phyloP scores from a whole-genome alignment of 345 rosid genomes.

The Eucalyptus virginea region DNA sequence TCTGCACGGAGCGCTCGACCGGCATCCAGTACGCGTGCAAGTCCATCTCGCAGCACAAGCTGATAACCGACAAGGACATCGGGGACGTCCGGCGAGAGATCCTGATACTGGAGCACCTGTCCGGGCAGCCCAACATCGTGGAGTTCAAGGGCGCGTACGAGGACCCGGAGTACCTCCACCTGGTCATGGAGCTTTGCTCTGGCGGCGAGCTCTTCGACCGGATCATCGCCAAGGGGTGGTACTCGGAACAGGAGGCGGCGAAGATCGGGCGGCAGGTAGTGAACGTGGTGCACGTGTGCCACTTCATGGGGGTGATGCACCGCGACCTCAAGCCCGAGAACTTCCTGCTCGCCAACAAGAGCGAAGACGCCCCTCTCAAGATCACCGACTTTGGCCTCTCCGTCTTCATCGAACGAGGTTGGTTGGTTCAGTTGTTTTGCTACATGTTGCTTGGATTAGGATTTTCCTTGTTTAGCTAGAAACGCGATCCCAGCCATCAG shows the following conservation, averaged over 20 bases:
- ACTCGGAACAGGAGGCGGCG: slow-evolving; percentile 83
- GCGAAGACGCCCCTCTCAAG: slow-evolving; percentile 43
- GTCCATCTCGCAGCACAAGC: too few relatives aligned
- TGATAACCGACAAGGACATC: too few relatives aligned
- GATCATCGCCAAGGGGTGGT: slow-evolving; percentile 49
- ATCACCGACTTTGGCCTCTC: slow-evolving; percentile 91
- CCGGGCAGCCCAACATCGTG: slow-evolving; percentile 86
- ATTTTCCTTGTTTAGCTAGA: background rate
- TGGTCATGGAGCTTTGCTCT: slow-evolving; percentile 91
- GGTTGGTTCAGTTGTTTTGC: background rate
- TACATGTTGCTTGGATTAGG: background rate
- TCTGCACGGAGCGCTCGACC: too few relatives aligned
- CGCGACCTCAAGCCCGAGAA: slow-evolving; percentile 95
- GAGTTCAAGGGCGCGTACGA: slow-evolving; percentile 79
- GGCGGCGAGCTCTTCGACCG: slow-evolving; percentile 95
- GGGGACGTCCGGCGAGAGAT: too few relatives aligned
- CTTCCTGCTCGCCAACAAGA: slow-evolving; percentile 53
- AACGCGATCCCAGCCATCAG: background rate
- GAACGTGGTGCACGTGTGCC: slow-evolving; percentile 87
- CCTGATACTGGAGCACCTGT: slow-evolving; percentile 31
- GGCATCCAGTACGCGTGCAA: too few relatives aligned
- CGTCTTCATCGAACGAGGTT: slow-evolving; percentile 85
- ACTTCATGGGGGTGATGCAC: slow-evolving; percentile 95
- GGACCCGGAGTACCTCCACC: slow-evolving; percentile 43
- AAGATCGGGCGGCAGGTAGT: slow-evolving; percentile 60